Percentiles rank a stretch among this genome's conserved stretches.
phyloP scores from a whole-genome alignment of 2,329 filamentous ascomycete genomes.

The Aspergillus luchuensis region DNA sequence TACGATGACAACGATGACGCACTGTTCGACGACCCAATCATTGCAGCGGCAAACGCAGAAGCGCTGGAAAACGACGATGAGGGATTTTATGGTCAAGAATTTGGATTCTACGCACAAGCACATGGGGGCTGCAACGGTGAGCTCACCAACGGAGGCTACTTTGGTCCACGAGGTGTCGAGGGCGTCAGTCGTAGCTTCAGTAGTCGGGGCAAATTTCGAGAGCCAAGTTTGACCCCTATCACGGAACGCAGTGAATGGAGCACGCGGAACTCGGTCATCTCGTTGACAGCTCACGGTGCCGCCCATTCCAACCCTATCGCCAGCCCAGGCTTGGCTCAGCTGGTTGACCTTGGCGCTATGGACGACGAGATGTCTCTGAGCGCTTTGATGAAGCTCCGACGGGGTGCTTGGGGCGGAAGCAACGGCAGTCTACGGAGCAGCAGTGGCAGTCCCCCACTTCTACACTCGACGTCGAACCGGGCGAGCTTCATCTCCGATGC shows the following conservation, averaged over 20 bases:
- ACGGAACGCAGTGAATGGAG: conserved; percentile 96
- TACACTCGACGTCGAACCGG: conserved; percentile 35
- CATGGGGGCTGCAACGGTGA: conserved; percentile 54
- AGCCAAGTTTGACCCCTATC: conserved; percentile 93
- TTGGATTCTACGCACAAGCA: conserved; percentile 81
- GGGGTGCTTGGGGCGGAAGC: conserved; percentile 78
- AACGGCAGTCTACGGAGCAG: conserved; percentile 68
- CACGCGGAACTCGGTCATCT: conserved; percentile 88
- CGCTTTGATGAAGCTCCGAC: conserved; percentile 70
- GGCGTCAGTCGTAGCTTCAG: conserved; percentile 66
- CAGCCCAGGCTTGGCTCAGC: conserved; percentile 74
- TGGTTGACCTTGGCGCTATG: conserved; percentile 63
- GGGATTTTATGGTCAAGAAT: conserved; percentile 94
- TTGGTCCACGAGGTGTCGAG: conserved; percentile 72
- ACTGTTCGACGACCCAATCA: conserved; percentile 83
- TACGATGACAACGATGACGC: conserved; percentile 66
- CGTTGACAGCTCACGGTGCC: conserved; percentile 59
- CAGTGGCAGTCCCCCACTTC: conserved; percentile 44
- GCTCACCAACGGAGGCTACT: conserved; percentile 83
- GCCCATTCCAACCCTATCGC: conserved; percentile 56
- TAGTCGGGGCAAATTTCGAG: conserved; percentile 72
- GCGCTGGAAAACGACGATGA: conserved; percentile 89
- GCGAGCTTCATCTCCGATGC: conserved; percentile 41
- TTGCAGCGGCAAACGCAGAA: conserved; percentile 92
- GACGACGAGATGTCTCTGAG: conserved; percentile 74